These are phyloP conservation scores for Eutypa lata DNA, from an alignment of 2,329 filamentous ascomycete genomes.

Conservation along the genomic window DNA sequence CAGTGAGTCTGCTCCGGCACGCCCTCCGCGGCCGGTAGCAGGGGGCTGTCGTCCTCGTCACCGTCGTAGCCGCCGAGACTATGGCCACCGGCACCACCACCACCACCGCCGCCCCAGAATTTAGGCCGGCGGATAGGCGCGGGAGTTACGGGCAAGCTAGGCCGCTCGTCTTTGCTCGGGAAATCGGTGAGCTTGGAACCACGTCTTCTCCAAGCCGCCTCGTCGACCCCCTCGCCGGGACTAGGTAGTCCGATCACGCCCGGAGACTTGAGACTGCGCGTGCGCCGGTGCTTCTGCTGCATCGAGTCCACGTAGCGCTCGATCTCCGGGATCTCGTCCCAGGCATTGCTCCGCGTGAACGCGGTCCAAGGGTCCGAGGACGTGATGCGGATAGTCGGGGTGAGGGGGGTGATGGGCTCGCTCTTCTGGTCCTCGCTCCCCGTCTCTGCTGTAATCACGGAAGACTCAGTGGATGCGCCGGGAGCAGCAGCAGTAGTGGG, in stretches of 20 bases:
- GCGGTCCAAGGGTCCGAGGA: conserved; percentile 65
- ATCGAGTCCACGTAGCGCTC: conserved; percentile 79
- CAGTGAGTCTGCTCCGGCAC: conserved; percentile 87
- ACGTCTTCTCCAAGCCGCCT: conserved; percentile 24
- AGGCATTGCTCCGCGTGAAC: conserved; percentile 79
- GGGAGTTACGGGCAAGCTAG: conserved; percentile 86
- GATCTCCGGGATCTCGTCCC: conserved; percentile 90
- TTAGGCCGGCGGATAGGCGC: conserved; percentile 69
- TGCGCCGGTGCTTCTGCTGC: conserved; percentile 58
- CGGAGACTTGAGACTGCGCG: conserved; percentile 28
- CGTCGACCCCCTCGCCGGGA: conserved; percentile 31
- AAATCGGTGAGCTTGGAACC: conserved; percentile 80
- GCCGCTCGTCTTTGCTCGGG: conserved; percentile 75
- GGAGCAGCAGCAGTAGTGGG: conserved; percentile 12
- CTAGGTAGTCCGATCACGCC: conserved; percentile 21
- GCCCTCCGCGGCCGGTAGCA: conserved; percentile 73
- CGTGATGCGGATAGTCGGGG: conserved; percentile 44
- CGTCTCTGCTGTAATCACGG: conserved; percentile 33
- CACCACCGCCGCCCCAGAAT: conserved; percentile 57
- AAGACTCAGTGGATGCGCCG: conserved; percentile 29
- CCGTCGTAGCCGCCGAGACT: too few species aligned
- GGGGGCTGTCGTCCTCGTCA: conserved; percentile 49
- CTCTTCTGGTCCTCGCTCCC: conserved; percentile 34
- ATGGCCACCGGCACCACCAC: conserved; percentile 28
- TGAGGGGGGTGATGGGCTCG: conserved; percentile 46